phyloP scores from a whole-genome alignment of 129 eudicot genomes.

The Erigeron canadensis region DNA sequence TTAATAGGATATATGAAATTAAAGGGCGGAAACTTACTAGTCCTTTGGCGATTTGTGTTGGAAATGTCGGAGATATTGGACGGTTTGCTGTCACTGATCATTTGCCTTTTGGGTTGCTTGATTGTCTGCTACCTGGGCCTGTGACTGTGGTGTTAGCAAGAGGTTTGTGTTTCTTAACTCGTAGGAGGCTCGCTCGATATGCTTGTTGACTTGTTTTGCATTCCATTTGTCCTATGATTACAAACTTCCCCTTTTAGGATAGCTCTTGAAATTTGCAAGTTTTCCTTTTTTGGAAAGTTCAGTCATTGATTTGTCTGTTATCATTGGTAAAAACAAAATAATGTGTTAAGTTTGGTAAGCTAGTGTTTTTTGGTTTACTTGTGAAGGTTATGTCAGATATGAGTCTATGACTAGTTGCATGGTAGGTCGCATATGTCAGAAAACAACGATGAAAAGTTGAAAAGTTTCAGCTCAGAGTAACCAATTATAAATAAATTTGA shows the following conservation, averaged over 20 bases:
- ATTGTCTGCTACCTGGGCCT: conserved; percentile 92
- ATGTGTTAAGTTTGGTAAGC: not conserved
- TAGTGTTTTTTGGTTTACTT: not conserved
- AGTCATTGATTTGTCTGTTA: not conserved
- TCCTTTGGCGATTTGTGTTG: conserved; percentile 96
- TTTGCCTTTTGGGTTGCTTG: conserved; percentile 78
- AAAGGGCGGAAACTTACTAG: conserved; percentile 86
- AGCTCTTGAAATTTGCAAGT: not conserved
- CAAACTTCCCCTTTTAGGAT: not conserved
- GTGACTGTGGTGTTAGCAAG: conserved; percentile 78
- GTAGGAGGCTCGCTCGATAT: not conserved
- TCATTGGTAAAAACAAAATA: not conserved
- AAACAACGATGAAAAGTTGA: not conserved
- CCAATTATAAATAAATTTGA: not conserved
- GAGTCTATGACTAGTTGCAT: not conserved
- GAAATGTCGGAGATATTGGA: conserved; percentile 69
- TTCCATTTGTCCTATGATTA: not conserved
- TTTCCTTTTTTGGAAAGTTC: conserved; percentile 15
- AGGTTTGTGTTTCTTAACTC: conserved; percentile 47
- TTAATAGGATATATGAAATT: conserved; percentile 76
- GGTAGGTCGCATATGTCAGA: too few species aligned
- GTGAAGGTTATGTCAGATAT: not conserved
- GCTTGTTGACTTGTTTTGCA: not conserved
- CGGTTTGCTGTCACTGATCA: conserved; percentile 73
- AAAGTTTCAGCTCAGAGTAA: not conserved